phyloP scores from a whole-genome alignment of 2,329 filamentous ascomycete genomes.

The Lasiodiplodia gonubiensis region DNA sequence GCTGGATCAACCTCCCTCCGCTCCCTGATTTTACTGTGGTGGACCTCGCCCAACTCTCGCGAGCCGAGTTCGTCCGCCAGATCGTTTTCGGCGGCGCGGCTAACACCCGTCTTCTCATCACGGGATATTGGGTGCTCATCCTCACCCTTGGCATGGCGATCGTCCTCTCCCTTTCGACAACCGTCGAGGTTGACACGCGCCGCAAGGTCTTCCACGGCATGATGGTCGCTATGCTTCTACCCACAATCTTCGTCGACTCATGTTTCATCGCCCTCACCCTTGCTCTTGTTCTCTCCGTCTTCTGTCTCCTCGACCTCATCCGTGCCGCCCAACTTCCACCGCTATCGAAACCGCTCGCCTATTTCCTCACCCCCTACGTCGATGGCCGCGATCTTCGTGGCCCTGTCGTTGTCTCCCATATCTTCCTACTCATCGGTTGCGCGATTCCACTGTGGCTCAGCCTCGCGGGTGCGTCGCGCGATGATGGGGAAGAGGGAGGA shows the following conservation, averaged over 20 bases:
- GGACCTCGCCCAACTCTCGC: conserved; percentile 27
- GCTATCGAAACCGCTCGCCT: conserved; percentile 80
- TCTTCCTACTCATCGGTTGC: conserved; percentile 93
- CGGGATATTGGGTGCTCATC: conserved; percentile 73
- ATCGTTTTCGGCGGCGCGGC: conserved; percentile 70
- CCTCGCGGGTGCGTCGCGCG: conserved; percentile 70
- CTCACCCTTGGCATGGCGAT: conserved; percentile 73
- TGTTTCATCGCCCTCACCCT: conserved; percentile 81
- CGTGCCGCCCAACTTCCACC: conserved; percentile 91
- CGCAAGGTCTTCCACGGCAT: conserved; percentile 98
- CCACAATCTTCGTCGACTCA: conserved; percentile 85
- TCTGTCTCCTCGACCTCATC: conserved; percentile 86
- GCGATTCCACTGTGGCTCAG: conserved; percentile 93
- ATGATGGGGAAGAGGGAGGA: conserved; percentile 53
- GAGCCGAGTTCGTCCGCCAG: conserved; percentile 69
- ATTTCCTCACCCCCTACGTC: conserved; percentile 90
- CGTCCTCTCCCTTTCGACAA: conserved; percentile 71
- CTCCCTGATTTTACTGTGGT: conserved; percentile 40
- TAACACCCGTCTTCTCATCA: conserved; percentile 79
- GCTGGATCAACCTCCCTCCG: conserved; percentile 76
- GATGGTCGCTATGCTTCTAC: conserved; percentile 96
- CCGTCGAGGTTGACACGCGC: conserved; percentile 92
- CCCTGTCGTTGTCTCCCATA: conserved; percentile 93
- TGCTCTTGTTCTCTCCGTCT: conserved; percentile 78
- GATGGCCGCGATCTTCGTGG: conserved; percentile 92